These are phyloP conservation scores for Capsicum rhomboideum DNA, from an alignment of 257 asterid species.

Conservation along the genomic window DNA sequence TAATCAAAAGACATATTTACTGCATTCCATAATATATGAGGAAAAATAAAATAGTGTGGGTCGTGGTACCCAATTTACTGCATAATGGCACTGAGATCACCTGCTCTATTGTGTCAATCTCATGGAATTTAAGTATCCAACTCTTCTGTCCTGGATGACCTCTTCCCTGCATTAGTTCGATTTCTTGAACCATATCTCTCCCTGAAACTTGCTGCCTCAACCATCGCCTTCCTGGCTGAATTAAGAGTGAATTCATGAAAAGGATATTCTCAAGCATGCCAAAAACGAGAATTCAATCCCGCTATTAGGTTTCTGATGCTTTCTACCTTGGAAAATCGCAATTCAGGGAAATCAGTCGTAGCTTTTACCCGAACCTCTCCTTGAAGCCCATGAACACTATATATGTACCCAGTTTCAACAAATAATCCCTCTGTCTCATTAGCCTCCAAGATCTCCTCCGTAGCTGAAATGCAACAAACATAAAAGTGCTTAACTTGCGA, in stretches of 20 bases:
- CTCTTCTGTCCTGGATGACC: slow-evolving; percentile 71
- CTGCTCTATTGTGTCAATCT: slow-evolving; percentile 67
- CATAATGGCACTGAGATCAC: slow-evolving; percentile 19
- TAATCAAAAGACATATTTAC: neutral
- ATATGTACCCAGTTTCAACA: slow-evolving; percentile 76
- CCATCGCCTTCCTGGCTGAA: slow-evolving; percentile 95
- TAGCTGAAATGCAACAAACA: slow-evolving; percentile 36
- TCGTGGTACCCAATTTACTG: neutral
- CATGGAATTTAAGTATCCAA: slow-evolving; percentile 70
- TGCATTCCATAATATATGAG: neutral
- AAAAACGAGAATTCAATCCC: neutral
- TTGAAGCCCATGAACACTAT: slow-evolving; percentile 76
- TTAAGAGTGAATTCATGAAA: slow-evolving; percentile 1
- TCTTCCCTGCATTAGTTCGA: slow-evolving; percentile 80
- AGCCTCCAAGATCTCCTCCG: slow-evolving; percentile 38
- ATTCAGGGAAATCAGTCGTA: slow-evolving; percentile 76
- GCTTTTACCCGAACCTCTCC: slow-evolving; percentile 86
- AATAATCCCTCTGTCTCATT: slow-evolving; percentile 34
- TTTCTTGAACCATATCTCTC: slow-evolving; percentile 58
- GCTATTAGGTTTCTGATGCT: neutral
- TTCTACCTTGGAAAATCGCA: slow-evolving; percentile 86
- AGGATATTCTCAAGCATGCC: neutral
- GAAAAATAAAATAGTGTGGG: neutral
- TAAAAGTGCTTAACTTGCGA: neutral
- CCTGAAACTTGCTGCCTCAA: slow-evolving; percentile 73